phyloP scores from a whole-genome alignment of 2,329 filamentous ascomycete genomes.

The Hirsutella rhossiliensis region DNA sequence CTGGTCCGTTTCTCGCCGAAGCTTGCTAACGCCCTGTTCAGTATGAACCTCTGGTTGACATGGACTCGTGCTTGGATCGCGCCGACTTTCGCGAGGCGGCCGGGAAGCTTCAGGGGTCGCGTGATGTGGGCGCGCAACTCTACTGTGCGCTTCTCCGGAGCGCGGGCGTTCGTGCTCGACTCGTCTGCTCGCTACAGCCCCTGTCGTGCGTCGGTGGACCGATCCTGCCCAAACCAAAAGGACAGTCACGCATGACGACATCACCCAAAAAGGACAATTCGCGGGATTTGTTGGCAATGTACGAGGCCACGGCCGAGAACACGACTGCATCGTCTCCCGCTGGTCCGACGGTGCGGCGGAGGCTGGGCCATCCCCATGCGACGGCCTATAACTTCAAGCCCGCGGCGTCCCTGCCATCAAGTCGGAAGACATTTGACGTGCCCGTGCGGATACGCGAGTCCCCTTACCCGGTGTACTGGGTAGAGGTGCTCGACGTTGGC shows the following conservation, averaged over 20 bases:
- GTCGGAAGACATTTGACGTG: conserved; percentile 18
- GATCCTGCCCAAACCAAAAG: conserved; percentile 28
- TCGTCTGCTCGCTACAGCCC: conserved; percentile 84
- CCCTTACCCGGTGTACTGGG: conserved; percentile 79
- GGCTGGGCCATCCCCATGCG: conserved; percentile 42
- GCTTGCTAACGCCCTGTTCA: conserved; percentile 16
- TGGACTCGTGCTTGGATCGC: conserved; percentile 57
- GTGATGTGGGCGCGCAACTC: conserved; percentile 80
- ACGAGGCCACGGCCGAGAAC: conserved; percentile 27
- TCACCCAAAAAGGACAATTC: conserved; percentile 19
- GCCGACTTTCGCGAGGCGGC: conserved; percentile 65
- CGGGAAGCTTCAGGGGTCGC: conserved; percentile 59
- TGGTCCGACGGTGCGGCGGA: conserved; percentile 28
- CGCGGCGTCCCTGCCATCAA: conserved; percentile 22
- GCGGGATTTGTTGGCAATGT: conserved; percentile 7
- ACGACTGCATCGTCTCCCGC: conserved; percentile 15
- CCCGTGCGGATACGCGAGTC: conserved; percentile 51
- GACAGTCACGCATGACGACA: conserved; percentile 15
- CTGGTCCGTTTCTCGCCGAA: not conserved
- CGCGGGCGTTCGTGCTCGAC: conserved; percentile 67
- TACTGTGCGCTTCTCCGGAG: conserved; percentile 79
- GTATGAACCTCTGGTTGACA: conserved; percentile 47
- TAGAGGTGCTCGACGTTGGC: conserved; percentile 77
- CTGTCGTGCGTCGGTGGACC: conserved; percentile 55
- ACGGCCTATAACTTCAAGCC: conserved; percentile 38